phyloP scores from a whole-genome alignment of 1,139 yeast genomes.

The Maudiozyma humilis region DNA sequence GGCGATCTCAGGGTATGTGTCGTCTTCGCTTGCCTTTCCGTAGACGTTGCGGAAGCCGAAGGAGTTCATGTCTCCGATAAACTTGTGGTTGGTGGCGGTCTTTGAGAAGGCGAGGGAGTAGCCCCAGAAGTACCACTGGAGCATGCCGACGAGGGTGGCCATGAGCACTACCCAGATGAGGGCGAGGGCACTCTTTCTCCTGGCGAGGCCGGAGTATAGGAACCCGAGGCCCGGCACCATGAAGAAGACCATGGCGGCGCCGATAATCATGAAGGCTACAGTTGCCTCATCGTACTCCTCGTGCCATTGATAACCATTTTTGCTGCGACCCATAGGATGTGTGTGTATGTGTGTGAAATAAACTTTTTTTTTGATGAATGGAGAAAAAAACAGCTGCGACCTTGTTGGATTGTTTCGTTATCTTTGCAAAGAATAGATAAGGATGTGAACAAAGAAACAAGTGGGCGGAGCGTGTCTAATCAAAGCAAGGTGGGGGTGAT shows the following conservation, averaged over 20 bases:
- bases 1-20: constrained; percentile 69
- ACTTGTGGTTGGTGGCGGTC: constrained; percentile 61
- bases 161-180: constrained; percentile 76
- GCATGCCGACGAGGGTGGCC: constrained; percentile 68
- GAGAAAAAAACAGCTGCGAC: too few species aligned
- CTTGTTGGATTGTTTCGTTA: too few species aligned
- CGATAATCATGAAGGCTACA: constrained; percentile 41
- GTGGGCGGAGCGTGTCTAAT: too few species aligned
- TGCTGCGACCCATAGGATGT: constrained; percentile 6
- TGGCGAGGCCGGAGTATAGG: constrained; percentile 83
- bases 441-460: too few species aligned
- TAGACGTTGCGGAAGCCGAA: constrained; percentile 74
- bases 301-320: constrained; percentile 21
- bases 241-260: constrained; percentile 69
- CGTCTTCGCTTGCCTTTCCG: constrained; percentile 36
- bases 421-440: too few species aligned
- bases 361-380: neutral
- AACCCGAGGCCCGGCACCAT: constrained; percentile 96
- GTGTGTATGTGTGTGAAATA: neutral
- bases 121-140: constrained; percentile 98
- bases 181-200: constrained; percentile 84
- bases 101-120: constrained; percentile 79
- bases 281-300: constrained; percentile 45
- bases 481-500: too few species aligned
- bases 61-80: constrained; percentile 74